phyloP scores from a whole-genome alignment of 768 basidiomycete genomes.

The Kwoniella sp. region DNA sequence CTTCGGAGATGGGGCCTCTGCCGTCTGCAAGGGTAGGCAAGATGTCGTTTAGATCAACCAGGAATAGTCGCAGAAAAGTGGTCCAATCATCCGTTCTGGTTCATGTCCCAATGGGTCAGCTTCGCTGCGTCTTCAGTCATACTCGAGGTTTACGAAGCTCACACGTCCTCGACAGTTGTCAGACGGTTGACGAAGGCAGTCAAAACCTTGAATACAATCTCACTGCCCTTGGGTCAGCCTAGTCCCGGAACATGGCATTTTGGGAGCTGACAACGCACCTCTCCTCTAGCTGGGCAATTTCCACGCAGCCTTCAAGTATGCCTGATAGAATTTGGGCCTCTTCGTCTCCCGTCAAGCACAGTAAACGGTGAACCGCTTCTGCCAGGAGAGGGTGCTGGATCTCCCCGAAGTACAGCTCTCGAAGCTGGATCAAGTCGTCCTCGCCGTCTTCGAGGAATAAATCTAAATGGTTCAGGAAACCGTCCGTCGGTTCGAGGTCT shows the following conservation, averaged over 20 bases:
- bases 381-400: constrained; percentile 21
- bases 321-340: background rate
- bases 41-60: constrained; percentile 9
- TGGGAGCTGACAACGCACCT: background rate
- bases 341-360: background rate
- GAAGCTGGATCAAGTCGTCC: constrained; percentile 85
- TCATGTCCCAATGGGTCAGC: background rate
- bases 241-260: background rate
- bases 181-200: constrained; percentile 7
- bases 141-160: background rate
- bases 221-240: background rate
- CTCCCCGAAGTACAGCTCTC: constrained; percentile 59
- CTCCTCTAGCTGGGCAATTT: background rate
- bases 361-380: background rate
- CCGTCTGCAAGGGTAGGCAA: background rate
- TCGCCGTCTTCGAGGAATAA: constrained; percentile 85
- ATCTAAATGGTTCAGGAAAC: constrained; percentile 74
- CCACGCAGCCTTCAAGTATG: constrained; percentile 4
- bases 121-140: background rate
- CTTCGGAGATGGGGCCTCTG: constrained; percentile 4
- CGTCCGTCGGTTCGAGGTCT: constrained; percentile 75
- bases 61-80: background rate
- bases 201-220: background rate
- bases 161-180: constrained; percentile 3
- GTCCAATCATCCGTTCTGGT: constrained; percentile 19